Percentiles rank a stretch among this genome's conserved stretches.
These are phyloP conservation scores for Vitis rotundifolia DNA, from an alignment of 164 flowering plant species.

Conservation along the genomic window DNA sequence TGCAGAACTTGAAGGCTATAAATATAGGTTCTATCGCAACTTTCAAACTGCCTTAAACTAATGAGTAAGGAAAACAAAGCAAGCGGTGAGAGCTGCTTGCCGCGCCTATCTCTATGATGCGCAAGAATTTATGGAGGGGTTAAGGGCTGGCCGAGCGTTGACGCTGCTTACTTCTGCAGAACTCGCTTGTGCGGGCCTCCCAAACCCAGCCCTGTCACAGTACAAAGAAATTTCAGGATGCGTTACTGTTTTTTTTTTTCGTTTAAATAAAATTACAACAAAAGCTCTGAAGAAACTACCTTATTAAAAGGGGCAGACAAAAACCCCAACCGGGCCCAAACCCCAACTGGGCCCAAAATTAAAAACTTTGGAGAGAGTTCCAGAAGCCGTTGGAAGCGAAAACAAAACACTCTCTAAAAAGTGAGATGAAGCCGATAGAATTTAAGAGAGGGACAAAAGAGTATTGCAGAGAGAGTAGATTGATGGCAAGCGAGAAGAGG, in stretches of 20 bases:
- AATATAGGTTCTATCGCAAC: background rate
- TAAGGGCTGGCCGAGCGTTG: slow-evolving; percentile 90
- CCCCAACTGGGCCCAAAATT: background rate
- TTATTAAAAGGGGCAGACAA: too few relatives aligned
- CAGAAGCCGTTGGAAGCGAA: slow-evolving; percentile 18
- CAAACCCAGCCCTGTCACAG: slow-evolving; percentile 19
- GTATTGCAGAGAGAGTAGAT: slow-evolving; percentile 2
- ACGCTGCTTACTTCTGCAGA: slow-evolving; percentile 99
- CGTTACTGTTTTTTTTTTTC: too few relatives aligned
- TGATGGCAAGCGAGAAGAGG: slow-evolving; percentile 15
- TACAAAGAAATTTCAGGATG: too few relatives aligned
- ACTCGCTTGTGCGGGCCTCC: slow-evolving; percentile 99
- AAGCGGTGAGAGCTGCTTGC: slow-evolving; percentile 78
- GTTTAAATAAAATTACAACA: too few relatives aligned
- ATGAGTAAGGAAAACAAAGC: slow-evolving; percentile 99
- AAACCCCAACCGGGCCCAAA: too few relatives aligned
- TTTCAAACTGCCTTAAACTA: slow-evolving; percentile 79
- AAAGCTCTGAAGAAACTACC: too few relatives aligned
- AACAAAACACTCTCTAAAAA: background rate
- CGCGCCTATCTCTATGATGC: slow-evolving; percentile 45
- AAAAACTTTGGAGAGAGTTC: slow-evolving; percentile 13
- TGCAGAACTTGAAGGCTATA: background rate
- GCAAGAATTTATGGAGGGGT: slow-evolving; percentile 94
- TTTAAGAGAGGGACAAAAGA: background rate
- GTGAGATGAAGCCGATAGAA: background rate